phyloP scores from a whole-genome alignment of 2,329 filamentous ascomycete genomes.

The Herpotrichia juniperi region DNA sequence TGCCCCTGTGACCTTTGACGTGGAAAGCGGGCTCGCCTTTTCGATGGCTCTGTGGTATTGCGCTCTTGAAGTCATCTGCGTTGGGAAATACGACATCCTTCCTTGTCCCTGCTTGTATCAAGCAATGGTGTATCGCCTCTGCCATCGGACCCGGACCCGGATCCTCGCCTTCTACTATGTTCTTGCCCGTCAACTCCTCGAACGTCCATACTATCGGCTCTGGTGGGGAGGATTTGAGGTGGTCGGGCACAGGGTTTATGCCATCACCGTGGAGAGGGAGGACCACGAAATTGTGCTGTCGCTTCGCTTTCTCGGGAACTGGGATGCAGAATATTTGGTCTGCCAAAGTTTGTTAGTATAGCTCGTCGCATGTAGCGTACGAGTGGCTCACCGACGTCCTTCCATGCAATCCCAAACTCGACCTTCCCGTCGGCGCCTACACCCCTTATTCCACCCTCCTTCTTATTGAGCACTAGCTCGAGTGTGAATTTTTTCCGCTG shows the following conservation, averaged over 20 bases:
- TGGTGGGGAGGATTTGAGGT: slow-evolving; percentile 42
- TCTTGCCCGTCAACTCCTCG: slow-evolving; percentile 57
- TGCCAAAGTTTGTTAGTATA: slow-evolving; percentile 15
- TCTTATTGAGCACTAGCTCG: slow-evolving; percentile 56
- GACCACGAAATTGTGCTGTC: slow-evolving; percentile 68
- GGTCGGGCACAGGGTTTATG: slow-evolving; percentile 52
- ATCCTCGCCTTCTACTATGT: slow-evolving; percentile 50
- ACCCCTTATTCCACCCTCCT: slow-evolving; percentile 53
- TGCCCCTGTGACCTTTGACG: slow-evolving; percentile 67
- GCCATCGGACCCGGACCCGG: slow-evolving; percentile 53
- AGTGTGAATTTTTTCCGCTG: slow-evolving; percentile 68
- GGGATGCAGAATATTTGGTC: slow-evolving; percentile 67
- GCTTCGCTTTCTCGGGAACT: slow-evolving; percentile 68
- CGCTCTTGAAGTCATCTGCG: slow-evolving; percentile 64
- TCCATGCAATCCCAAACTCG: slow-evolving; percentile 59
- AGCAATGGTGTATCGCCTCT: slow-evolving; percentile 45
- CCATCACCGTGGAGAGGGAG: slow-evolving; percentile 60
- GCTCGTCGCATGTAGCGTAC: background rate
- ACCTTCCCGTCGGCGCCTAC: slow-evolving; percentile 58
- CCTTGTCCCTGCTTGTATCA: slow-evolving; percentile 51
- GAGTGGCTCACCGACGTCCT: slow-evolving; percentile 50
- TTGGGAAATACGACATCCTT: slow-evolving; percentile 60
- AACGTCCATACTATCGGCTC: slow-evolving; percentile 68
- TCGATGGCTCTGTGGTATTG: slow-evolving; percentile 64
- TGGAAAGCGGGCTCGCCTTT: slow-evolving; percentile 69